These are phyloP conservation scores for Colletotrichum sp. DNA, from an alignment of 2,329 filamentous ascomycete species.

Conservation along the genomic window DNA sequence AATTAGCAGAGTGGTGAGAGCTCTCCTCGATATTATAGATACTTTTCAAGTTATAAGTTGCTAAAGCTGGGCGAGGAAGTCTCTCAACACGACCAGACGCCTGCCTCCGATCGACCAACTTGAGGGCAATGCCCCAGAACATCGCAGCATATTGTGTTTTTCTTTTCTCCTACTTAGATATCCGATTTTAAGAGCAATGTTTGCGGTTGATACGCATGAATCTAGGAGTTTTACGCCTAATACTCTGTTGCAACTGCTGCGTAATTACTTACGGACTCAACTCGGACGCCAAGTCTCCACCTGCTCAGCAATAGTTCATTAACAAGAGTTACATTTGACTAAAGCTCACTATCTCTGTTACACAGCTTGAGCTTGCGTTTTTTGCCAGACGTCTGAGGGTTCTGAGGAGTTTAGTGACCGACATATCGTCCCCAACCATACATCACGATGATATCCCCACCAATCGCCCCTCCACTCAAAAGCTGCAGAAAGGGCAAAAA, in stretches of 20 bases:
- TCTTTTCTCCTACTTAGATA: too few relatives aligned
- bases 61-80: neutral
- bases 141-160: neutral
- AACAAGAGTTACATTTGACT: too few relatives aligned
- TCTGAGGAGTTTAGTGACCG: neutral
- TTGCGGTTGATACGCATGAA: fast-evolving
- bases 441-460: neutral
- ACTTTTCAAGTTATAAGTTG: too few relatives aligned
- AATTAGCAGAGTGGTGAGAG: neutral
- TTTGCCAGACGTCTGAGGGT: neutral
- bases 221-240: neutral
- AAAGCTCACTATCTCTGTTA: too few relatives aligned
- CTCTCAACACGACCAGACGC: neutral
- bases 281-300: neutral
- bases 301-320: neutral
- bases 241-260: too few relatives aligned
- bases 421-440: neutral
- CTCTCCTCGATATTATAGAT: too few relatives aligned
- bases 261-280: neutral
- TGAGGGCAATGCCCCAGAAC: neutral
- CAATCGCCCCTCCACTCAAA: neutral
- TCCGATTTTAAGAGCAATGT: too few relatives aligned
- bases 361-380: neutral
- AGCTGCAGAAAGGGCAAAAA: neutral
- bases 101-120: neutral